Evolutionary conservation across 306 rosid species (phyloP).

Genomic region (Pyrus betulifolia): DNA sequence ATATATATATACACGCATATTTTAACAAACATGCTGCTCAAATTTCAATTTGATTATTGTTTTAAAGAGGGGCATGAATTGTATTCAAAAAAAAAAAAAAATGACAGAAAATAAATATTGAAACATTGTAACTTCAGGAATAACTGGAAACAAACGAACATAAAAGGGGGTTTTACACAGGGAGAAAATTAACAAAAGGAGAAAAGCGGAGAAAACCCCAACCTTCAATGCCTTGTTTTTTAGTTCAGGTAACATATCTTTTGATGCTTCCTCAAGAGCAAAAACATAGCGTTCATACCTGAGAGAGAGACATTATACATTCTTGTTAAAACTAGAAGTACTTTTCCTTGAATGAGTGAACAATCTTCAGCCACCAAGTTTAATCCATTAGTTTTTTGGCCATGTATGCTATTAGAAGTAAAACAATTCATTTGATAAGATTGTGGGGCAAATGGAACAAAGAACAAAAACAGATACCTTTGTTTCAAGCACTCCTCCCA

Average conservation of each 20-base stretch:
- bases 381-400: neutral
- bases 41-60: neutral
- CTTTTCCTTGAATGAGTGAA: neutral
- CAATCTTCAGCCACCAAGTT: neutral
- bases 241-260: conserved; percentile 80
- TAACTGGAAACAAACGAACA: too few species aligned
- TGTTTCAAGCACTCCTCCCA: conserved; percentile 97
- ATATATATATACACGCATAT: neutral
- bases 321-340: neutral
- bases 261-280: conserved; percentile 95
- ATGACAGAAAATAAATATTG: neutral
- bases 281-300: conserved; percentile 87
- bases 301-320: neutral
- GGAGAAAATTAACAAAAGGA: neutral
- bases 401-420: neutral
- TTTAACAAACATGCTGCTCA: neutral
- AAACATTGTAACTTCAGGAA: neutral
- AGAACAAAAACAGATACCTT: conserved; percentile 40
- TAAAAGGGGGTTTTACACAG: neutral
- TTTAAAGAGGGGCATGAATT: neutral
- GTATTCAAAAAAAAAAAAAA: too few species aligned
- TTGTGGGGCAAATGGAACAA: conserved; percentile 2
- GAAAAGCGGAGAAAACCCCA: neutral
- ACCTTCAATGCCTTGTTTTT: conserved; percentile 90
- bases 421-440: neutral